Evolutionary conservation across 2,329 filamentous ascomycete genomes (phyloP), one percentile per base, ranked within the genome.

Genomic region (Diaporthe eres): DNA sequence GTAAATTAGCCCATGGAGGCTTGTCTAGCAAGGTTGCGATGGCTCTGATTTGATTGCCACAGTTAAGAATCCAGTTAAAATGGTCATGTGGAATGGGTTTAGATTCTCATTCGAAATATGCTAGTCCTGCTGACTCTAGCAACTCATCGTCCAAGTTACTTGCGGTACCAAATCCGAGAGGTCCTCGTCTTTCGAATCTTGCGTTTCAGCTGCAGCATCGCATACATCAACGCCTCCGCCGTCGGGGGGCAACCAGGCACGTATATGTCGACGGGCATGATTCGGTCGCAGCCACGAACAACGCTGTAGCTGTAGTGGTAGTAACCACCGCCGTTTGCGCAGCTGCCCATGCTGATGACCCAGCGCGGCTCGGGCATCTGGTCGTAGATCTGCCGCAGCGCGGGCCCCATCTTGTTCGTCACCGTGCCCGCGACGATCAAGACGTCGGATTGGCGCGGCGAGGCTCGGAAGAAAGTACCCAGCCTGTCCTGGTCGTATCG

Each of bases 371-470:
- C 95, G 37, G 95, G 95, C 95, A 98, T 98, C 88, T 98, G 95
- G 85, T 98, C 95, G 87, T 98, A 98, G 77, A 97, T 93, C 86
- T 97, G 94, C 84, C 95, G 90, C 82, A 98, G 87, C 44, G 95
- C 95, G 2, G 95, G 95, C 0, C 94, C 95, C 95, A 98, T 98
- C 89, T 98, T 98, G 89, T 98, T 98, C 80, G 95, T 97, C 77
- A 98, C 90, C 37, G 95, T 98, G 76, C 95, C 95, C 42, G 95
- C 95, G 31, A 98, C 95, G 81, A 98, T 96, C 94, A 98, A 97
- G 79, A 97, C 93, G 84, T 98, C 95, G 77, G 94, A 94, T 79
- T 93, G 91, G 60, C 91, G 87, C 0, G 92, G 92, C 0, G 91
- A 92, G 28, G 91, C 92, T 72, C 92, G 89, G 84, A 93, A 93